Conservation (phyloP, 345 rosid species). For the Lepidium africanum region DNA sequence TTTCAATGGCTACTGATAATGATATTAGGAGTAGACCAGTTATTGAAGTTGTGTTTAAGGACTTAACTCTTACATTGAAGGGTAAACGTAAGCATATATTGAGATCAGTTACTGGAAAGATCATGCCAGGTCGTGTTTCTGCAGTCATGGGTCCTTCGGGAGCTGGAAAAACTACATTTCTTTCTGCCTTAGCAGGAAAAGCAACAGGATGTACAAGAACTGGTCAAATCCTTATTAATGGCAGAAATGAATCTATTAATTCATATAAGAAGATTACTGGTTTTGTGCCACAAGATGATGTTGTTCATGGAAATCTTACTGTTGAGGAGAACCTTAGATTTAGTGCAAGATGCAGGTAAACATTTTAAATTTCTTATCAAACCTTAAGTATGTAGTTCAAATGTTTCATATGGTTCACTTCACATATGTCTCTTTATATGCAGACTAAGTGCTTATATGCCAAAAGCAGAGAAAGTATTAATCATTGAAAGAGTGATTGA, state of each 20-base stretch:
- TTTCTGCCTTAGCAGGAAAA: conserved; percentile 78
- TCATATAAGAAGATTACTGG: conserved; percentile 78
- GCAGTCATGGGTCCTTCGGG: conserved; percentile 99
- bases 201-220: conserved; percentile 58
- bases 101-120: conserved; percentile 73
- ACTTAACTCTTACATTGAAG: conserved; percentile 69
- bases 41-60: conserved; percentile 77
- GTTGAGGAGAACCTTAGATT: conserved; percentile 91
- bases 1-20: conserved; percentile 65
- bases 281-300: conserved; percentile 92
- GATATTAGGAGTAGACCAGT: conserved; percentile 62
- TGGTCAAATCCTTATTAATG: conserved; percentile 74
- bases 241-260: conserved; percentile 59
- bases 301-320: conserved; percentile 87
- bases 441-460: conserved; percentile 68
- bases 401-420: background rate
- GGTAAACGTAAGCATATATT: conserved; percentile 67
- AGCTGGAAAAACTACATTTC: conserved; percentile 91
- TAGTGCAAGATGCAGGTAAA: conserved; percentile 86
- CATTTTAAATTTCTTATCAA: background rate
- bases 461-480: conserved; percentile 82
- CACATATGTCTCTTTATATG: background rate
- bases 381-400: background rate
- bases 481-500: conserved; percentile 90
- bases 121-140: conserved; percentile 87